Evolutionary conservation across 106 monocot species (phyloP).

Genomic region (Narthecium ossifragum): DNA sequence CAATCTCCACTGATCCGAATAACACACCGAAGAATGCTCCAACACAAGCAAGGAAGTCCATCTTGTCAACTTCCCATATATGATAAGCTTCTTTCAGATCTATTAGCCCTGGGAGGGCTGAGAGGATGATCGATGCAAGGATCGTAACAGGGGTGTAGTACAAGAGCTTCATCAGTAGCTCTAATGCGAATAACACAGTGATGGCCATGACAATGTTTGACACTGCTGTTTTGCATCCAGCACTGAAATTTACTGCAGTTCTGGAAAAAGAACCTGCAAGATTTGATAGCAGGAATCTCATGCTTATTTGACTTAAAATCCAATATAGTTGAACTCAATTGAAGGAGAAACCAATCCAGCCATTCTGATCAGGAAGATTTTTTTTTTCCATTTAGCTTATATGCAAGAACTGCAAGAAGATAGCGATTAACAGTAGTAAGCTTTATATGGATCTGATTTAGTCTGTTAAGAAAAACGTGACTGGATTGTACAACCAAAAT

Average conservation of each 20-base stretch:
- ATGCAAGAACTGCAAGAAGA: too few relatives aligned
- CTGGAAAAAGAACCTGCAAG: conserved; percentile 64
- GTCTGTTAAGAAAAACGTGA: too few relatives aligned
- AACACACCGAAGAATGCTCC: conserved; percentile 66
- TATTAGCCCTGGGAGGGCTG: conserved; percentile 60
- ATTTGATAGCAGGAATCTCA: background rate
- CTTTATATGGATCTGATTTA: too few relatives aligned
- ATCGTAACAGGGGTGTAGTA: conserved; percentile 61
- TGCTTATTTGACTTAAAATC: background rate
- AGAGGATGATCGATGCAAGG: conserved; percentile 65
- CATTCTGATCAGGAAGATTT: too few relatives aligned
- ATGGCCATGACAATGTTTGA: conserved; percentile 68
- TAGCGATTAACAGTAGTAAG: too few relatives aligned
- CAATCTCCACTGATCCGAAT: conserved; percentile 72
- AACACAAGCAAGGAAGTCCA: conserved; percentile 54
- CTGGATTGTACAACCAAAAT: too few relatives aligned
- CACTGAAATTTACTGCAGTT: conserved; percentile 67
- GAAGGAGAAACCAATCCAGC: too few relatives aligned
- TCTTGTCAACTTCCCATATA: conserved; percentile 63
- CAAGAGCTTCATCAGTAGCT: conserved; percentile 43
- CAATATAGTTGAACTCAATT: too few relatives aligned
- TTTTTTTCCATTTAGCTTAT: too few relatives aligned
- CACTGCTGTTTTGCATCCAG: conserved; percentile 58
- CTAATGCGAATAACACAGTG: conserved; percentile 48
- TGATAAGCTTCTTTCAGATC: conserved; percentile 43